Base-by-base conservation (phyloP, 2,329 filamentous ascomycete species). In the Albophoma yamanashiensis region DNA sequence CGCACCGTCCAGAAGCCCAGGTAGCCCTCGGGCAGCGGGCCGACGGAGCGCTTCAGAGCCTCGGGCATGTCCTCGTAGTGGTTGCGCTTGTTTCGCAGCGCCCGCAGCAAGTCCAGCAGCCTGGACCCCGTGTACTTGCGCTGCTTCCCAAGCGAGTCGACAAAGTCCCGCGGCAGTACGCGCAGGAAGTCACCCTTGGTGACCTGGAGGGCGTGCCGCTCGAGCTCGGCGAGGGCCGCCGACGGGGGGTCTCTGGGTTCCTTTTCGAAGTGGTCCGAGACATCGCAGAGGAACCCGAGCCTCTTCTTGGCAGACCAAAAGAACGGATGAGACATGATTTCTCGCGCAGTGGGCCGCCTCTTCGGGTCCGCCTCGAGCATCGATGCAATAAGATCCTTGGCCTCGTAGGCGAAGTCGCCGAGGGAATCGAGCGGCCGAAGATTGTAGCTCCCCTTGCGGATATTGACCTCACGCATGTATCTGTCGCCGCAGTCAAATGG, bases 31-130 rank as follows among this genome's bases (percentile, higher is more conserved):
- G 91, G 89, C 61, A 93, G 70, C 11, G 86, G 76, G 0, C 91
- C 92, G 0, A 96, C 89, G 38, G 74, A 71, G 62, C 77, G 78
- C 67, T 82, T 93, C 63, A 96, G 82, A 56, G 85, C 77, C 17
- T 92, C 89, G 8, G 89, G 83, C 90, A 99, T 93, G 72, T 99
- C 94, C 69, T 96, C 92, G 71, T 97, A 99, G 71, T 99, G 94
- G 64, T 97, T 96, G 68, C 89, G 90, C 82, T 99, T 99, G 75
- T 99, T 99, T 31, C 94, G 82, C 60, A 99, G 78, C 1, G 93
- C 94, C 1, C 94, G 84, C 25, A 99, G 77, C 27, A 99, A 79
- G 74, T 99, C 94, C 59, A 99, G 76, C 70, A 99, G 83, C 55
- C 86, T 84, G 1, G 84, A 82, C 0, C 92, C 92, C 0, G 89